Percentiles rank a stretch among this genome's conserved stretches.
Evolutionary conservation across 352 stramenopile genomes (phyloP).

Genomic region (Globisporangium solare): DNA sequence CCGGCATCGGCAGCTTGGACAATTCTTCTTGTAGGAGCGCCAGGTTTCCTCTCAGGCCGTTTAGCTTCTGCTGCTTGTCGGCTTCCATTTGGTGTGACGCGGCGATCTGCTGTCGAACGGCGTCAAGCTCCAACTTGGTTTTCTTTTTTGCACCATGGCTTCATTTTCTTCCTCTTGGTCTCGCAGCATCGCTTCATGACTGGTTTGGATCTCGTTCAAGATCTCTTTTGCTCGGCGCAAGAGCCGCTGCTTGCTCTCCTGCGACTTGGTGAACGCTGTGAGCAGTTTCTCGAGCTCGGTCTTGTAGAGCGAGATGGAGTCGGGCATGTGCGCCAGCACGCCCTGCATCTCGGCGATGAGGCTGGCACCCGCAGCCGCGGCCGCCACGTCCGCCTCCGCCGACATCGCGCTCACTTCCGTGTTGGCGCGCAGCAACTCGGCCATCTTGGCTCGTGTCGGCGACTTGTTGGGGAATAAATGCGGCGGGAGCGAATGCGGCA

Average conservation of each 20-base stretch:
- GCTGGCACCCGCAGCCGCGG: slow-evolving; percentile 13
- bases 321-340: slow-evolving; percentile 63
- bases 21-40: slow-evolving; percentile 63
- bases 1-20: slow-evolving; percentile 46
- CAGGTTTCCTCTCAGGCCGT: slow-evolving; percentile 56
- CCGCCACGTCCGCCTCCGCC: not conserved
- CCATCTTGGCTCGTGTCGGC: not conserved
- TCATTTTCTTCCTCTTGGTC: slow-evolving; percentile 81
- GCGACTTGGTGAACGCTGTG: slow-evolving; percentile 65
- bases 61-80: slow-evolving; percentile 76
- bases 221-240: slow-evolving; percentile 70
- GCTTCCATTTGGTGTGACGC: slow-evolving; percentile 50
- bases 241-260: slow-evolving; percentile 77
- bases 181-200: slow-evolving; percentile 65
- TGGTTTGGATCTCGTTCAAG: slow-evolving; percentile 65
- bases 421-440: not conserved
- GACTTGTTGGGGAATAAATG: not conserved
- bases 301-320: slow-evolving; percentile 69
- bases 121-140: slow-evolving; percentile 64
- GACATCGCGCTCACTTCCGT: slow-evolving; percentile 1
- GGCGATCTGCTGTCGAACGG: slow-evolving; percentile 56
- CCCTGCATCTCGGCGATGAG: slow-evolving; percentile 64
- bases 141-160: slow-evolving; percentile 67
- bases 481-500: not conserved
- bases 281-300: slow-evolving; percentile 80